These are phyloP conservation scores for Clarireedia paspali DNA, from an alignment of 2,329 filamentous ascomycete genomes.

Conservation along the genomic window DNA sequence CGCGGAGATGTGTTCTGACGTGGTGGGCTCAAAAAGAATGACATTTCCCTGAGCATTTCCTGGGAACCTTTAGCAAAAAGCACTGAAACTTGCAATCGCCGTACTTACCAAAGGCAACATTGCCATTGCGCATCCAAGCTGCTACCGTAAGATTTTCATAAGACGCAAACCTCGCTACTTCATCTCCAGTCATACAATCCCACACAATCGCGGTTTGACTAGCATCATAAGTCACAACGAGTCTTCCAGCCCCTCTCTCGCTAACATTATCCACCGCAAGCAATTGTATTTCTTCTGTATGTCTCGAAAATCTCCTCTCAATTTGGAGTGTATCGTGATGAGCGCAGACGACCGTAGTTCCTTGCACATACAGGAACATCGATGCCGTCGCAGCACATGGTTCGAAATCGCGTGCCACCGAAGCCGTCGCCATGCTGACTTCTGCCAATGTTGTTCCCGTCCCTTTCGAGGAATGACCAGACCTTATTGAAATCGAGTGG, in stretches of 20 bases:
- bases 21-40: slow-evolving; percentile 87
- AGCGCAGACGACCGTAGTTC: slow-evolving; percentile 73
- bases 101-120: slow-evolving; percentile 83
- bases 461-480: slow-evolving; percentile 41
- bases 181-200: slow-evolving; percentile 88
- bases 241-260: slow-evolving; percentile 72
- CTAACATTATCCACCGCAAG: slow-evolving; percentile 88
- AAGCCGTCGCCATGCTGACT: slow-evolving; percentile 42
- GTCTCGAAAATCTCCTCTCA: slow-evolving; percentile 76
- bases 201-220: slow-evolving; percentile 91
- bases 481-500: slow-evolving; percentile 51
- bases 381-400: slow-evolving; percentile 87
- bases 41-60: slow-evolving; percentile 90
- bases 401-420: slow-evolving; percentile 57
- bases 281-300: slow-evolving; percentile 75
- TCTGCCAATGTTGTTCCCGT: slow-evolving; percentile 41
- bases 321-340: slow-evolving; percentile 90
- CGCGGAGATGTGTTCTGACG: slow-evolving; percentile 84
- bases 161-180: slow-evolving; percentile 85
- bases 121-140: slow-evolving; percentile 94
- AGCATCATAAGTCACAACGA: slow-evolving; percentile 89
- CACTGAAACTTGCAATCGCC: slow-evolving; percentile 8
- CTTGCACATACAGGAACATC: slow-evolving; percentile 83
- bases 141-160: slow-evolving; percentile 82
- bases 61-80: slow-evolving; percentile 32